A percentile compares a stretch with the other conserved stretches of the same genome.
Conservation (phyloP, 2,329 filamentous ascomycete genomes). For the Cladosporium sp. region DNA sequence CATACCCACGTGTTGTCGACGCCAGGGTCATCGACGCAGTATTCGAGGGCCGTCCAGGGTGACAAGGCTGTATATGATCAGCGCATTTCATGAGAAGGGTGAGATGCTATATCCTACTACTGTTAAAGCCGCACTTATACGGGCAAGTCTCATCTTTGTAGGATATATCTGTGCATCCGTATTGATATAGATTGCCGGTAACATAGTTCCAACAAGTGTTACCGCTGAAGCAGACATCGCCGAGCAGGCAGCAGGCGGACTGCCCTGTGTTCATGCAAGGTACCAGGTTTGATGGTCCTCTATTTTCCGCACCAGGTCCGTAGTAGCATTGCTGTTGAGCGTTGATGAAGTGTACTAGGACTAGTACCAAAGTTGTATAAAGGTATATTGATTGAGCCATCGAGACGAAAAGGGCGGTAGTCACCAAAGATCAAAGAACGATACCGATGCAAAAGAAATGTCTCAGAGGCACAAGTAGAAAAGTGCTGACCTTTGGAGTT, state of each 20-base stretch:
- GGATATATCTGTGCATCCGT: constrained; percentile 38
- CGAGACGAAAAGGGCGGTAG: not conserved
- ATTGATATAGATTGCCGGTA: constrained; percentile 35
- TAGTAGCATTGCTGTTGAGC: constrained; percentile 38
- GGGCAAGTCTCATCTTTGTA: constrained; percentile 34
- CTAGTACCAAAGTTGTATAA: not conserved
- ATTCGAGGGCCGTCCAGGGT: constrained; percentile 35
- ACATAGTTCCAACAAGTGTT: constrained; percentile 35
- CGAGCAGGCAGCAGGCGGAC: constrained; percentile 35
- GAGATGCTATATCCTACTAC: constrained; percentile 23
- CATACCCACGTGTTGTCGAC: constrained; percentile 35
- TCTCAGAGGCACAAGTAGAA: not conserved
- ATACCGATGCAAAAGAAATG: not conserved
- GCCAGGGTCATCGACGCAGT: constrained; percentile 30
- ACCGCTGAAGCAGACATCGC: constrained; percentile 34
- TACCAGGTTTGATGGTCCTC: constrained; percentile 31
- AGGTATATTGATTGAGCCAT: not conserved
- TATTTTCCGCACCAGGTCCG: constrained; percentile 32
- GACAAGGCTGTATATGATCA: constrained; percentile 28
- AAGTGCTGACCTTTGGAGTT: not conserved
- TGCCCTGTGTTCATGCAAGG: constrained; percentile 31
- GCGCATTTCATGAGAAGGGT: not conserved
- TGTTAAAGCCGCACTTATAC: constrained; percentile 35
- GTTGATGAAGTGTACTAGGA: constrained; percentile 2
- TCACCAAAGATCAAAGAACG: not conserved